These are phyloP conservation scores for Cercophora newfieldiana DNA, from an alignment of 495 filamentous ascomycete genomes.

Conservation along the genomic window DNA sequence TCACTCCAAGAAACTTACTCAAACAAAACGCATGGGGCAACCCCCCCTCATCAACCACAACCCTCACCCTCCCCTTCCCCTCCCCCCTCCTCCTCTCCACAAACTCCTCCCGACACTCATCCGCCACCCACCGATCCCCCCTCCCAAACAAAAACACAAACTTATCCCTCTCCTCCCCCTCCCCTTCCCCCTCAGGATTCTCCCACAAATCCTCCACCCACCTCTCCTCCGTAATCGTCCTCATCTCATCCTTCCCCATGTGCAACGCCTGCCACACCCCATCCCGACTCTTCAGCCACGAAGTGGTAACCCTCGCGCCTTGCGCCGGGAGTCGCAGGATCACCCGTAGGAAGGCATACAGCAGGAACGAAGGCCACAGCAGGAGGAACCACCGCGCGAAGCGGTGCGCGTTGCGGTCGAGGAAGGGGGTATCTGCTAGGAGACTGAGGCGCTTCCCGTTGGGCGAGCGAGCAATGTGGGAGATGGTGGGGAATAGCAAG, in stretches of 20 bases:
- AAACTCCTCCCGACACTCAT: conserved; percentile 71
- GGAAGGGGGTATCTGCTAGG: conserved; percentile 53
- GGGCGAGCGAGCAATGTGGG: conserved; percentile 67
- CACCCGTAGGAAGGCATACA: conserved; percentile 45
- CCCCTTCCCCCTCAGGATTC: neutral
- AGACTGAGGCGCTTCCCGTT: conserved; percentile 59
- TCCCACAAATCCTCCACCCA: conserved; percentile 88
- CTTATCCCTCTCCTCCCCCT: conserved; percentile 22
- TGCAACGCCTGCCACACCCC: conserved; percentile 73
- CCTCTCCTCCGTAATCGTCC: conserved; percentile 67
- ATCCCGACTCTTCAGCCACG: conserved; percentile 61
- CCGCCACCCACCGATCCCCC: conserved; percentile 80
- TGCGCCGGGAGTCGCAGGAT: conserved; percentile 57
- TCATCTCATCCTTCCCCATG: conserved; percentile 67
- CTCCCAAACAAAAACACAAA: conserved; percentile 80
- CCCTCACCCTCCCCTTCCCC: conserved; percentile 53
- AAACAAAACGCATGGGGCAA: conserved; percentile 84
- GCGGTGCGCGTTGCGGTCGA: conserved; percentile 54
- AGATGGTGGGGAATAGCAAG: conserved; percentile 76
- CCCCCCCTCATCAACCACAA: conserved; percentile 71
- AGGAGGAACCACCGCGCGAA: conserved; percentile 51
- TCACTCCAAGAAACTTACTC: conserved; percentile 49
- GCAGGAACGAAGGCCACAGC: conserved; percentile 43
- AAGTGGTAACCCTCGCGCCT: conserved; percentile 59
- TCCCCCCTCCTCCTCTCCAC: conserved; percentile 51